Base-by-base conservation (phyloP, 305 asterid genomes). In the Coffea humblotiana region DNA sequence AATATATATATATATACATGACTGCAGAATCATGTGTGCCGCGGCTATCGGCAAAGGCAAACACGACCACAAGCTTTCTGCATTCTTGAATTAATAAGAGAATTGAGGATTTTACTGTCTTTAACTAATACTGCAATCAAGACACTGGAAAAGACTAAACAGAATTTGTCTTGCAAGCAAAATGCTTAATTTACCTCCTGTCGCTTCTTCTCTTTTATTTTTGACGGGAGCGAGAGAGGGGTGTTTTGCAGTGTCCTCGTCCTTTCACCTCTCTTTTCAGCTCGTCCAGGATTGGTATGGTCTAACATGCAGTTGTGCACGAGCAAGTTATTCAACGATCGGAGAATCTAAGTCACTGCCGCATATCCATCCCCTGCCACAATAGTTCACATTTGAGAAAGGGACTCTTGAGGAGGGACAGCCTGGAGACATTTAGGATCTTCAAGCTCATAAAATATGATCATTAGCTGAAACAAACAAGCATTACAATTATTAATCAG, bases 391-490 rank as follows among this genome's bases (percentile, higher is more conserved):
- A 67, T 74, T 80, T 6, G 40, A 51, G 83, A 80, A 74, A 66
- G 75, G 70, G 78, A 72, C 73, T 72, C 5, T 4, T 72, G 67
- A 40, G 13, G n/a, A n/a, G 71, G 56, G 83, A 83, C 86, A 80
- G 76, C 23, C 75, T 56, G 67, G 80, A 80, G 86, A 80, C 86
- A 72, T 40, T 74, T 35, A 27, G 75, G 75, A 65, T 70, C 19
- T 64, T 64, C 29, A 32, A 7, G 15, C 11, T 67, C 37, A 75
- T 61, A 75, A 83, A 72, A 21, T 77, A 80, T 76, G 67, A 56
- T 49, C 2, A 45, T 5, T 3, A 2, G 37, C 47, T 47, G 37
- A 47, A 47, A 71, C 58, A 1, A 27, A 12, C 10, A 5, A 45
- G 47, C 60, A 23, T 25, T 1, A 29, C 23, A 56, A 40, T 58